These are phyloP conservation scores for Murraya paniculata DNA, from an alignment of 345 rosid species.

Conservation along the genomic window DNA sequence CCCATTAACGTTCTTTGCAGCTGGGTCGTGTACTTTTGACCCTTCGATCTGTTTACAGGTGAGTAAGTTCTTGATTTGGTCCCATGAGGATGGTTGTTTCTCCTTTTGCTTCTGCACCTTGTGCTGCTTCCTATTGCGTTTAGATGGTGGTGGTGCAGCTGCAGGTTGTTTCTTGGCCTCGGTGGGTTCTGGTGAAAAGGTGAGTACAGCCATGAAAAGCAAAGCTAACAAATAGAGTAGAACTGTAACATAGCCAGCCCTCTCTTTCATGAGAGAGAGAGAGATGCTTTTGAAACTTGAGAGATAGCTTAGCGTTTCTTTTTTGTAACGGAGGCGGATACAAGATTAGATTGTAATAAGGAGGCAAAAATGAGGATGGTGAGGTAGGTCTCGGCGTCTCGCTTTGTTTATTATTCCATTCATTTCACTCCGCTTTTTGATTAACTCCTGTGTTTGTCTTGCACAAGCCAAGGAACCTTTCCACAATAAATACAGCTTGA, in stretches of 20 bases:
- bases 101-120: conserved; percentile 28
- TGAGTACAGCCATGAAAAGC: conserved; percentile 62
- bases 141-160: conserved; percentile 9
- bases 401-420: conserved; percentile 17
- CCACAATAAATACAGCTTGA: conserved; percentile 1
- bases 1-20: conserved; percentile 46
- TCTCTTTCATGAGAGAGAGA: conserved; percentile 9
- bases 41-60: conserved; percentile 87
- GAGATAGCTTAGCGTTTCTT: neutral
- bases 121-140: conserved; percentile 27
- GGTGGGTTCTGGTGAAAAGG: conserved; percentile 42
- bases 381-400: conserved; percentile 28
- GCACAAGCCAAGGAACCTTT: neutral
- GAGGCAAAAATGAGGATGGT: conserved; percentile 24
- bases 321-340: conserved; percentile 34
- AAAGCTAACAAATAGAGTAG: conserved; percentile 7
- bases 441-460: neutral
- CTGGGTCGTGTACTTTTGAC: conserved; percentile 72
- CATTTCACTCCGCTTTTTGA: conserved; percentile 11
- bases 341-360: conserved; percentile 37
- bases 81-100: conserved; percentile 85
- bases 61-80: conserved; percentile 90
- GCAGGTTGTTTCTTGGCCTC: conserved; percentile 18
- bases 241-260: conserved; percentile 6
- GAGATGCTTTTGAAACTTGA: conserved; percentile 7